These are phyloP conservation scores for Fusarium miscanthi DNA, from an alignment of 2,329 filamentous ascomycete species.

Conservation along the genomic window DNA sequence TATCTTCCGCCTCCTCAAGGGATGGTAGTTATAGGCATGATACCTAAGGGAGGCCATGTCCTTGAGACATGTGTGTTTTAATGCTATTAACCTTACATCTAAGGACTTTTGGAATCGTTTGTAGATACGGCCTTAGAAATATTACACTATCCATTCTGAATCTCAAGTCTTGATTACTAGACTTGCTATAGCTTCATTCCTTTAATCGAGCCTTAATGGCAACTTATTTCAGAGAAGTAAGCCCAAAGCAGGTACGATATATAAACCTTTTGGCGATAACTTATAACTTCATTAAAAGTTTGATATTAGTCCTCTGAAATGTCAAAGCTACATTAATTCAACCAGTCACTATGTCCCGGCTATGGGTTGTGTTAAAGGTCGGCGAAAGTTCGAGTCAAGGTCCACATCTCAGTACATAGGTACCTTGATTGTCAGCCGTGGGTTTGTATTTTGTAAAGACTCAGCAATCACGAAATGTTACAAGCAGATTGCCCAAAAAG, in stretches of 20 bases:
- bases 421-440: background rate
- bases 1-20: conserved; percentile 7
- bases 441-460: background rate
- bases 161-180: background rate
- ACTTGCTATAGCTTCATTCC: background rate
- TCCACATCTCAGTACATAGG: background rate
- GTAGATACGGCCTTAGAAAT: too few species aligned
- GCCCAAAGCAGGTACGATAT: background rate
- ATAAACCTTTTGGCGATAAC: background rate
- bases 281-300: background rate
- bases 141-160: too few species aligned
- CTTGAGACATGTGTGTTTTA: background rate
- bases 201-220: background rate
- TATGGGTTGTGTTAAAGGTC: background rate
- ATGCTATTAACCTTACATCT: background rate
- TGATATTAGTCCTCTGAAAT: background rate
- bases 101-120: background rate
- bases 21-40: background rate
- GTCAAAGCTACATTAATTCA: background rate
- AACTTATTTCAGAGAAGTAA: background rate
- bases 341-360: background rate
- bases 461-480: background rate
- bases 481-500: background rate
- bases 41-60: too few species aligned
- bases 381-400: background rate